These are phyloP conservation scores for Erodium trifolium DNA, from an alignment of 441 rosid genomes.

Conservation along the genomic window DNA sequence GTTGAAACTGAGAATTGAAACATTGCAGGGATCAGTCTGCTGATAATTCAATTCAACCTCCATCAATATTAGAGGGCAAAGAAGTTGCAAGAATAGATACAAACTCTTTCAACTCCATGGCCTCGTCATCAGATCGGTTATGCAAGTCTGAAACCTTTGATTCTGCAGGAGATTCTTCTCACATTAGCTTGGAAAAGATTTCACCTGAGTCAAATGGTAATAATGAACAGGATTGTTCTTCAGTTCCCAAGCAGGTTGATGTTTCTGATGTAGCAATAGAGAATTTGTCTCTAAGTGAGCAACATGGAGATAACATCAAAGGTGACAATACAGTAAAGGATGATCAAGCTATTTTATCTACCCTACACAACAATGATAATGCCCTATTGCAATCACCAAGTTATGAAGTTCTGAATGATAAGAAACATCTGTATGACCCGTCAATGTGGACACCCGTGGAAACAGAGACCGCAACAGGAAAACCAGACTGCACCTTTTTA, in stretches of 20 bases:
- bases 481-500: conserved; percentile 35
- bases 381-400: conserved; percentile 15
- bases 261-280: conserved; percentile 32
- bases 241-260: neutral
- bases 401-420: conserved; percentile 25
- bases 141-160: conserved; percentile 14
- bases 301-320: conserved; percentile 26
- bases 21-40: conserved; percentile 38
- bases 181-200: conserved; percentile 18
- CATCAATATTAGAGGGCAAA: conserved; percentile 16
- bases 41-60: conserved; percentile 30
- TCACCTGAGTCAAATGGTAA: conserved; percentile 19
- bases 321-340: conserved; percentile 19
- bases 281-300: conserved; percentile 26
- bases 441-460: conserved; percentile 77
- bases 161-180: conserved; percentile 19
- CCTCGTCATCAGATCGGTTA: neutral
- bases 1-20: conserved; percentile 18
- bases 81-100: neutral
- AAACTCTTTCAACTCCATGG: conserved; percentile 13
- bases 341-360: too few species aligned
- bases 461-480: conserved; percentile 76
- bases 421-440: conserved; percentile 42
- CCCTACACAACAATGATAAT: conserved; percentile 11
- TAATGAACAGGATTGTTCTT: conserved; percentile 19